Conservation (phyloP, 192 early-diverging fungal species). For the Entomortierella beljakovae region DNA sequence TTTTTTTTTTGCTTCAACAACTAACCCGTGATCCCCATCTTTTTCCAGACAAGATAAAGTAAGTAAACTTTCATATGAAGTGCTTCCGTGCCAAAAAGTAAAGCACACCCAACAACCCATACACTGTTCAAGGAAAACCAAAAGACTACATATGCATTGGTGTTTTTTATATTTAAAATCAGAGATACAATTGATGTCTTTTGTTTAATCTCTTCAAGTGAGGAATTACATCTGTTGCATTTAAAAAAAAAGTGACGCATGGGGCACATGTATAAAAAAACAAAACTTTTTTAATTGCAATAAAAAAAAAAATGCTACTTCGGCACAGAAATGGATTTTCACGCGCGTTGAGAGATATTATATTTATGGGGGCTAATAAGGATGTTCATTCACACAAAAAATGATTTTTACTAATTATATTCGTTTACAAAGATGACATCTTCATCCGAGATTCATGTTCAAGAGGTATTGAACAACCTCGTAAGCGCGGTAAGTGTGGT, state of each 20-base stretch:
- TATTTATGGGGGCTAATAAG: no score
- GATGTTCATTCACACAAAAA: not conserved
- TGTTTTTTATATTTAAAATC: no score
- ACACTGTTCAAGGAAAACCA: not conserved
- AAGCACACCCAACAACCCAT: not conserved
- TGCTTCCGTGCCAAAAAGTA: not conserved
- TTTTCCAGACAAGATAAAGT: not conserved
- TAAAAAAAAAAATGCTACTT: no score
- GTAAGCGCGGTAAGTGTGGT: slow-evolving; percentile 10
- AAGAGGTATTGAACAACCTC: slow-evolving; percentile 39
- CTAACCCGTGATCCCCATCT: not conserved
- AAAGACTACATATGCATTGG: no score
- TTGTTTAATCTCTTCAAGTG: no score
- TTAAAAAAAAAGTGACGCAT: slow-evolving; percentile 6
- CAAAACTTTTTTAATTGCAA: slow-evolving; percentile 5
- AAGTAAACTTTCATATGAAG: not conserved
- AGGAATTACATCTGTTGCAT: not conserved
- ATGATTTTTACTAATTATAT: not conserved
- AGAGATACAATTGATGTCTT: no score
- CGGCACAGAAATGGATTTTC: not conserved
- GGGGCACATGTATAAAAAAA: slow-evolving; percentile 11
- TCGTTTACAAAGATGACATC: not conserved
- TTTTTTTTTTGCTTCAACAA: not conserved
- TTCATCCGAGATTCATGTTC: slow-evolving; percentile 21
- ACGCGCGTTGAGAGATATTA: not conserved